Base-by-base conservation (phyloP, 768 basidiomycete species). In the Russula brevipes region DNA sequence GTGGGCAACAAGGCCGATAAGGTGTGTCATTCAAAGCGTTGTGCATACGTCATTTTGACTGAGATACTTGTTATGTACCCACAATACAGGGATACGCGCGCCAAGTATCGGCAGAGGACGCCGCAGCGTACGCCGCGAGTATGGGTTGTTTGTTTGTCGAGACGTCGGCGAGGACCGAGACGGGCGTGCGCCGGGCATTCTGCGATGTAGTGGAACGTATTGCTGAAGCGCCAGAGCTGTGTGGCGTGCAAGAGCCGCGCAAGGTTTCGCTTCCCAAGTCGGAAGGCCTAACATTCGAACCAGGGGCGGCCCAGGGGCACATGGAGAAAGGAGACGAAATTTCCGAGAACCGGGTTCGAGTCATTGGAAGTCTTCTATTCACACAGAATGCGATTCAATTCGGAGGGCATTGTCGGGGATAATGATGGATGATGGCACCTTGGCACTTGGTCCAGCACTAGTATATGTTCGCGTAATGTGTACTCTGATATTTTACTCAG, bases 1-100 rank as follows among this genome's bases (percentile, higher is more conserved):
- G 94, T 99, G 2, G 96, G 91, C 39, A 89, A 89, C 76, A 98
- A 98, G 76, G 78, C 95, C 14, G 94, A 98, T 79, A 96, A 95
- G 82, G 90, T 85, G 39, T 33, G 39, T 33, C 10, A 14, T 5
- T 44, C 38, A 11, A 11, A 10, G n/a, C 12, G 44, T n/a, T 2
- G 44, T 5, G 10, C 45, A 39, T 7, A 39, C 45, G 16, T 44
- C 14, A 6, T 1, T 16, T 16, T 17, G 12, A 44, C 5, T 44
- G 42, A 5, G 6, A 44, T 14, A 16, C 24, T 24, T 24, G 24
- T 24, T 24, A 1, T 24, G 24, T 1, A 24, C 24, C 24, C 24
- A 24, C 24, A 24, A 24, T 4, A 3, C 24, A 94, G 91, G 95
- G 97, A 70, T 90, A 88, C 76, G 92, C 91, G 9, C 84, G 96